phyloP scores from a whole-genome alignment of 495 filamentous ascomycete genomes.

The Aspergillus incahuasiensis region DNA sequence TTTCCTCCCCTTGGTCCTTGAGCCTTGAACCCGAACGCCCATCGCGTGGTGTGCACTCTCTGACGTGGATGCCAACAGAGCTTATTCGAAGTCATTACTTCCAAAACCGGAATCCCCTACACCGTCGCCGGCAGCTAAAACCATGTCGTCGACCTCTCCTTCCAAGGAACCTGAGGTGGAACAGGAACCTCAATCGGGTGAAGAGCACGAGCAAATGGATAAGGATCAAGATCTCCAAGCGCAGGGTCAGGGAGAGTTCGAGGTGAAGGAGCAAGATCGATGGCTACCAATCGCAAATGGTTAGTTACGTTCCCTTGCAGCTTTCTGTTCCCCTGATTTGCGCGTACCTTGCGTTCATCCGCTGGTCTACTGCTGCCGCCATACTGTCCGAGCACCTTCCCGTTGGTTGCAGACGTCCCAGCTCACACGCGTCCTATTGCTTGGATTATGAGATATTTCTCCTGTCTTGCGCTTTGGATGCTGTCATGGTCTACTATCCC shows the following conservation, averaged over 20 bases:
- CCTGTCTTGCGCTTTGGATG: background rate
- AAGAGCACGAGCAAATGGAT: slow-evolving; percentile 74
- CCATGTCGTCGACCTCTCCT: slow-evolving; percentile 94
- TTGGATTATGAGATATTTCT: background rate
- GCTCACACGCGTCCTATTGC: background rate
- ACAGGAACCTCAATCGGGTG: slow-evolving; percentile 87
- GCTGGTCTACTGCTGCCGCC: slow-evolving; percentile 41
- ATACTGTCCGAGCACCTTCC: slow-evolving; percentile 26
- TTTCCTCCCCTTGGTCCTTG: slow-evolving; percentile 24
- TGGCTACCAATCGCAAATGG: slow-evolving; percentile 99
- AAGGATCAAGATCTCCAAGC: slow-evolving; percentile 58
- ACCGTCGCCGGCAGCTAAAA: slow-evolving; percentile 42
- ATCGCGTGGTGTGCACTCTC: slow-evolving; percentile 32
- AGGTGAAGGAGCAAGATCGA: slow-evolving; percentile 99
- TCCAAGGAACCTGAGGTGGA: slow-evolving; percentile 81
- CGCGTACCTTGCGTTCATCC: slow-evolving; percentile 50
- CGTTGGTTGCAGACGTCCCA: slow-evolving; percentile 11
- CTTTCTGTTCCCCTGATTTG: slow-evolving; percentile 52
- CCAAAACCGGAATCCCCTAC: slow-evolving; percentile 27
- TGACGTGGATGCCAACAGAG: slow-evolving; percentile 52
- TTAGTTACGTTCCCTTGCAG: slow-evolving; percentile 64
- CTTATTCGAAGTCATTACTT: slow-evolving; percentile 30
- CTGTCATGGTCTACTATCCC: background rate
- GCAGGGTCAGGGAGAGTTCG: slow-evolving; percentile 76
- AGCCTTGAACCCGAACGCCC: slow-evolving; percentile 24